Evolutionary conservation across 208 protist species (phyloP).

Genomic region (Tritrichomonas musculus): DNA sequence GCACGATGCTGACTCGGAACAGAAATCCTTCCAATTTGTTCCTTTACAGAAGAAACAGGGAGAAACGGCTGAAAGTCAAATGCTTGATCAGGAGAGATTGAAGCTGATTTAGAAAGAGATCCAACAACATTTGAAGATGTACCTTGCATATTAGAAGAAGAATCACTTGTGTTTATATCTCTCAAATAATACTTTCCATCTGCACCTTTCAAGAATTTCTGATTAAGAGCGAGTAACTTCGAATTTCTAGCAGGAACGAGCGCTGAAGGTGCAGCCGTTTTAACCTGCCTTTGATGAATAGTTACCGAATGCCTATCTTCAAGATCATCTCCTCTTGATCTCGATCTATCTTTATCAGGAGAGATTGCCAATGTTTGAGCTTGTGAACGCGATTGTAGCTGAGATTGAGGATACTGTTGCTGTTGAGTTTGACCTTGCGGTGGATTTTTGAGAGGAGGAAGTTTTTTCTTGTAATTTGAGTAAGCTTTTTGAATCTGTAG

Average conservation of each 20-base stretch:
- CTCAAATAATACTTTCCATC: conserved; percentile 25
- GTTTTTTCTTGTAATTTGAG: background rate
- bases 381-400: background rate
- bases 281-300: background rate
- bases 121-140: background rate
- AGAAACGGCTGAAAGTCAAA: too few species aligned
- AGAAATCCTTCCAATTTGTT: too few species aligned
- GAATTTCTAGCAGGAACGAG: conserved; percentile 2
- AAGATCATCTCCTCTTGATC: background rate
- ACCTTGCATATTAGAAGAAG: too few species aligned
- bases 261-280: background rate
- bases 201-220: conserved; percentile 25
- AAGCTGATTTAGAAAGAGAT: too few species aligned
- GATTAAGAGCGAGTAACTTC: background rate
- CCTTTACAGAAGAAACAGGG: too few species aligned
- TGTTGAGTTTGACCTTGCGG: too few species aligned
- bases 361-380: background rate
- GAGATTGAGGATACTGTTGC: too few species aligned
- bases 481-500: background rate
- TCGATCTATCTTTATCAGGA: background rate
- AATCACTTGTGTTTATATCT: background rate
- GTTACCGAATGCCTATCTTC: background rate
- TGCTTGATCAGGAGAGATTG: too few species aligned
- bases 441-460: background rate
- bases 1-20: too few species aligned